Base-by-base conservation (phyloP, 2,329 filamentous ascomycete species). In the Diaporthe destruens region DNA sequence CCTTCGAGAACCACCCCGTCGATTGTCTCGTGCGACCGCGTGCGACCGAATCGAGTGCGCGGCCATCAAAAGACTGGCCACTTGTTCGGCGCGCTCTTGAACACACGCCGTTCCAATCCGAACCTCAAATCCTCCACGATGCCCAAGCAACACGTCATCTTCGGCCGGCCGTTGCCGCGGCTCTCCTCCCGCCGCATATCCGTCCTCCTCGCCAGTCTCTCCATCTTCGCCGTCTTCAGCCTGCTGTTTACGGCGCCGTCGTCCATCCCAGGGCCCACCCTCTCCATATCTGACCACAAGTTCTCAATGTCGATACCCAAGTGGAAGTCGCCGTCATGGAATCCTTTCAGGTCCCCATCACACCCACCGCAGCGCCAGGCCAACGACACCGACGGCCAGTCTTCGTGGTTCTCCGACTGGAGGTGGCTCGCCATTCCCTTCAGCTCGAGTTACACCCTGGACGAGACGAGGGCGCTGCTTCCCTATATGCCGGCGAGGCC, bases 331-430 rank as follows among this genome's bases (percentile, higher is more conserved):
- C 88, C 82, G 76, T 84, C 85, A 25, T 82, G 88, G 76, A 92
- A 92, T 76, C 92, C 91, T 0, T 95, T 96, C 81, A 87, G 88
- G 53, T 88, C 89, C 53, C 88, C 91, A 25, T 88, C 90, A 14
- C 94, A 97, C 80, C 88, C 90, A 74, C 93, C 93, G 23, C 89
- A 92, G 3, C 88, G 91, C 69, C 92, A 95, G 80, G 89, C 90
- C 75, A 94, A 96, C 81, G 95, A 94, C 79, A 93, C 92, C 6
- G 91, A 89, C 79, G 93, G 92, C 65, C 93, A 93, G 74, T 91
- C 93, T 44, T 91, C 91, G 73, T 98, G 96, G 96, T 94, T 94
- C 83, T 91, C 90, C 75, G 92, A 97, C 81, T 97, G 93, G 91
- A 94, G 92, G 80, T 98, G 95, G 95, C 87, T 94, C 77, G 93